These are phyloP conservation scores for Metschnikowia matae DNA, from an alignment of 805 yeast species.

Conservation along the genomic window DNA sequence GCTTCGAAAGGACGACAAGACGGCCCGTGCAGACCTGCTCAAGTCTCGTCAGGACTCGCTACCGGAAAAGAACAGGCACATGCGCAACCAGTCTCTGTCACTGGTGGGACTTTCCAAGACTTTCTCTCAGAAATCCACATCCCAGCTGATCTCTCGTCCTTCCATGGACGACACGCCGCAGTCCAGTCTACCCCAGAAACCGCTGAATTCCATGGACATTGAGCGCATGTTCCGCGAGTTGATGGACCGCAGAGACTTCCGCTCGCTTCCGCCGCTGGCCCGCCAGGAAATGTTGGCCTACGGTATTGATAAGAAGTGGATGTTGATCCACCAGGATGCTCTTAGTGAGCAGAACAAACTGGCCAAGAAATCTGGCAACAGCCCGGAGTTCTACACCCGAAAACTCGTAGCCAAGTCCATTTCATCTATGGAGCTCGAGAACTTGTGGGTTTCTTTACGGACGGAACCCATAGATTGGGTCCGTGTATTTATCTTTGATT, in stretches of 20 bases:
- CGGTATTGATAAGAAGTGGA: constrained; percentile 81
- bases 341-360: constrained; percentile 66
- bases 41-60: constrained; percentile 6
- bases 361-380: constrained; percentile 30
- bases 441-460: constrained; percentile 85
- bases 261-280: constrained; percentile 64
- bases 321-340: constrained; percentile 82
- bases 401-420: constrained; percentile 67
- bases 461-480: constrained; percentile 88
- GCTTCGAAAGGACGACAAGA: constrained; percentile 7
- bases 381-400: constrained; percentile 76
- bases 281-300: constrained; percentile 72
- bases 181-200: constrained; percentile 51
- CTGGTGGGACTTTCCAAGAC: constrained; percentile 1
- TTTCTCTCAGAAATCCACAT: constrained; percentile 1
- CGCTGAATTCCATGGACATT: constrained; percentile 59
- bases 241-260: constrained; percentile 80
- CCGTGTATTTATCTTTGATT: constrained; percentile 57
- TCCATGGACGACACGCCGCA: constrained; percentile 15
- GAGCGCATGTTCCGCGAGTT: constrained; percentile 73
- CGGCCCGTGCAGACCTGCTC: constrained; percentile 4
- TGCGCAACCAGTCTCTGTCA: constrained; percentile 8
- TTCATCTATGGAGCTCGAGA: constrained; percentile 66
- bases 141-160: constrained; percentile 5
- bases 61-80: constrained; percentile 5